Base-by-base conservation (phyloP, 352 stramenopile genomes). In the Phytophthora constricta region DNA sequence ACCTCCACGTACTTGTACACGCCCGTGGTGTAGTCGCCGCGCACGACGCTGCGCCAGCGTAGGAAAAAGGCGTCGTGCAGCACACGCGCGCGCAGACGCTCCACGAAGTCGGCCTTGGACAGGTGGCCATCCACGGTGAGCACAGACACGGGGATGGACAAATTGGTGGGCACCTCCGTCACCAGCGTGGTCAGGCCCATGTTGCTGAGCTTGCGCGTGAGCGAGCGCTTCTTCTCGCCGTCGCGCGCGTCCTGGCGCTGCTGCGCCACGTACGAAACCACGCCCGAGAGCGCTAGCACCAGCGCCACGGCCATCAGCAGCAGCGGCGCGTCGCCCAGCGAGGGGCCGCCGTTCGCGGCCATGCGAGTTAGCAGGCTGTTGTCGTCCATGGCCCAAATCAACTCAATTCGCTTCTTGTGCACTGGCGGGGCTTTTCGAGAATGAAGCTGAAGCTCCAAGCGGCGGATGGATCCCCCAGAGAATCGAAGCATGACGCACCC, bases 131-230 rank as follows among this genome's bases (percentile, higher is more conserved):
- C 66, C 23, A 94, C 56, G 4, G 80, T 81, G 16, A 92, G 64
- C 47, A 93, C 75, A 16, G 65, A 86, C 55, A 94, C 77, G 34
- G 85, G 84, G 56, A 94, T 92, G 28, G 84, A 92, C 56, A 89
- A 65, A 71, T 94, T 94, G 14, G 84, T 84, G 11, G 77, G 82
- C 55, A 84, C 85, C 72, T 94, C 86, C 13, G 84, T 87, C 19
- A 91, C 72, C 4, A 91, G 70, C 52, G 86, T 94, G 26, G 84
- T 82, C 33, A 89, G 67, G 23, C 86, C 86, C 28, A 92, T 91
- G 65, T 76, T 90, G 20, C 75, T 87, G 70, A 94, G 86, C 53
- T 84, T 84, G 20, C 86, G 83, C 46, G 76, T 79, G 22, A 86
- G 68, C 26, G 47, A 70, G 48, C 62, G 69, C 37, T 51, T 60